phyloP scores from a whole-genome alignment of 2,329 filamentous ascomycete genomes.

The Fusarium ambrosium region DNA sequence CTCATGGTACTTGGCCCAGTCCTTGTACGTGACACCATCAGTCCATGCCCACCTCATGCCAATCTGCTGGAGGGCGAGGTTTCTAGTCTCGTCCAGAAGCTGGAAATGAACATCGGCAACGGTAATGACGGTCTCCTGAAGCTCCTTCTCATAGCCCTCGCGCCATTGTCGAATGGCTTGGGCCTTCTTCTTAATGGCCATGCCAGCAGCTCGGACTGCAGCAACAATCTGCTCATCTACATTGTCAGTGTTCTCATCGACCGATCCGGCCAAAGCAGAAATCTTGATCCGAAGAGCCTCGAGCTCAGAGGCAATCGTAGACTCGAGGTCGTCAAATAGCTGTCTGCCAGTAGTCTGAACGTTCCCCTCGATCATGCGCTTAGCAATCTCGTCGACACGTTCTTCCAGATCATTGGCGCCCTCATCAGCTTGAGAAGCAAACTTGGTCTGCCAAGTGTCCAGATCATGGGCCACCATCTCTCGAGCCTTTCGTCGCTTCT shows the following conservation, averaged over 20 bases:
- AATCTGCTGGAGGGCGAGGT: constrained; percentile 89
- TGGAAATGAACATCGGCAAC: constrained; percentile 85
- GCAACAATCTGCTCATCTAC: constrained; percentile 59
- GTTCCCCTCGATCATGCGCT: constrained; percentile 71
- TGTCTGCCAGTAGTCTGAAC: constrained; percentile 75
- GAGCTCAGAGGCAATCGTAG: constrained; percentile 74
- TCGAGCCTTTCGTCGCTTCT: constrained; percentile 69
- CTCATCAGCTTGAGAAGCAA: constrained; percentile 86
- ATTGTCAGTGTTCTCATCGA: constrained; percentile 59
- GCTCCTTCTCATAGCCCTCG: constrained; percentile 76
- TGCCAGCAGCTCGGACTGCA: constrained; percentile 75
- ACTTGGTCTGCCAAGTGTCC: constrained; percentile 88
- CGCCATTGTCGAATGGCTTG: constrained; percentile 84
- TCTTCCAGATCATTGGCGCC: constrained; percentile 81
- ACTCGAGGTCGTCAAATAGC: constrained; percentile 77
- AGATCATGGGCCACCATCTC: constrained; percentile 84
- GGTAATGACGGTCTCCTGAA: constrained; percentile 75
- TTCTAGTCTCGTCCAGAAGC: constrained; percentile 85
- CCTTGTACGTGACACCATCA: constrained; percentile 94
- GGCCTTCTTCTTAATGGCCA: constrained; percentile 81
- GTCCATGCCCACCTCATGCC: constrained; percentile 97
- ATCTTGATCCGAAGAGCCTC: constrained; percentile 76
- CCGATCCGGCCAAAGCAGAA: constrained; percentile 70
- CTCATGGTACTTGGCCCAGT: constrained; percentile 95
- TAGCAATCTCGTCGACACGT: constrained; percentile 70